These are phyloP conservation scores for Wallacemonas collosoma DNA, from an alignment of 208 protist genomes.

Conservation along the genomic window DNA sequence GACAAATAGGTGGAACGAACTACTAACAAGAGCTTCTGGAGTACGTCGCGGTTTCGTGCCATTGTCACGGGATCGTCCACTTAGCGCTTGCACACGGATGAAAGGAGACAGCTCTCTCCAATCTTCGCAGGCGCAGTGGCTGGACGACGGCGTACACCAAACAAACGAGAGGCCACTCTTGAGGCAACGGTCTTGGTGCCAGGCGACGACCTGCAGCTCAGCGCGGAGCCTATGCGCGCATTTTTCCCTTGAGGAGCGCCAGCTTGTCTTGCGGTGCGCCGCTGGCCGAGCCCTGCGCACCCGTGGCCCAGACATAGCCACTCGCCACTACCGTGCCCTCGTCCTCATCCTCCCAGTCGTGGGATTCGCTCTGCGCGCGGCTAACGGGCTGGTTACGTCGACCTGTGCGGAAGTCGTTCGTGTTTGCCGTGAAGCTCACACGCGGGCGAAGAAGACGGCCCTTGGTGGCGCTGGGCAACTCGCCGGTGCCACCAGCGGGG, in stretches of 20 bases:
- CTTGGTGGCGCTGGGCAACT: neutral
- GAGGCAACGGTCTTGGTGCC: too few relatives aligned
- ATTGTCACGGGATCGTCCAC: too few relatives aligned
- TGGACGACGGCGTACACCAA: too few relatives aligned
- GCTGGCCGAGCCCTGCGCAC: neutral
- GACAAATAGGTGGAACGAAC: too few relatives aligned
- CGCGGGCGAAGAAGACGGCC: neutral
- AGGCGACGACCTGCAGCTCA: too few relatives aligned
- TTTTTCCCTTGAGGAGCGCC: slow-evolving; percentile 19
- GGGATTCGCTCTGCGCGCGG: neutral
- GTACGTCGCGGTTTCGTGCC: too few relatives aligned
- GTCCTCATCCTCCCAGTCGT: slow-evolving; percentile 13
- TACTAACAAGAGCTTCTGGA: too few relatives aligned
- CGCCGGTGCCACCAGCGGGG: neutral
- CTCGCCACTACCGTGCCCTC: neutral
- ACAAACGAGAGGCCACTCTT: too few relatives aligned
- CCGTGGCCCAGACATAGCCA: neutral
- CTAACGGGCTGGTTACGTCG: neutral
- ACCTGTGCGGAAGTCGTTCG: neutral
- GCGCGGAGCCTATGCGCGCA: neutral
- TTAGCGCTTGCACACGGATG: too few relatives aligned
- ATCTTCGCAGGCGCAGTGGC: too few relatives aligned
- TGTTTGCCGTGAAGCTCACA: slow-evolving; percentile 19
- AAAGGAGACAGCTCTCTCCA: too few relatives aligned
- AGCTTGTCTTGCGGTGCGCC: neutral